Base-by-base conservation (phyloP, 345 rosid genomes). In the Brassica carinata region DNA sequence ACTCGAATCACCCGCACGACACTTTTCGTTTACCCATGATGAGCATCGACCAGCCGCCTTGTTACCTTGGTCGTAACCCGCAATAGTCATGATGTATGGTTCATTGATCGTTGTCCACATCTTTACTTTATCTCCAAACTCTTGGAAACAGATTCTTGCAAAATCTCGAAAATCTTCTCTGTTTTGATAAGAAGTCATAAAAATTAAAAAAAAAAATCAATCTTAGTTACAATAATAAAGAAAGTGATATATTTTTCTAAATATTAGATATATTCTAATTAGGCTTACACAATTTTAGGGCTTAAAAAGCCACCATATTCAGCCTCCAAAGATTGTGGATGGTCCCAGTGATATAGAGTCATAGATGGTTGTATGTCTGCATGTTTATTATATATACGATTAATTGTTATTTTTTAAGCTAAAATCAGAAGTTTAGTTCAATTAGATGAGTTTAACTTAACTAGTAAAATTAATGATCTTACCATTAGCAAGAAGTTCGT, bases 271-370 rank as follows among this genome's bases (percentile, higher is more conserved):
- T 45, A 23, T 43, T 7, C 64, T 34, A 19, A 9, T 31, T 77
- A 31, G 27, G 34, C 88, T 85, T 86, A 89, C 92, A 84, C 84
- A 8, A 89, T 78, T 4, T 58, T 61, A 36, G 85, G 74, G 51
- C 85, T 87, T 59, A 86, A 72, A 58, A 87, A 86, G 33, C 92
- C 92, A 31, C 82, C 86, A 67, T 84, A 86, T 3, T 87, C 88
- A 2, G 87, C 89, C 72, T 86, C 88, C 71, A 89, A 40, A 59
- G 85, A 58, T 62, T 80, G 89, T 65, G 89, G 92, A 33, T 83
- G 85, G 63, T 89, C 90, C 89, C 88, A 87, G 2, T 89, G 92
- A 38, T 84, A 89, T 11, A 87, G 77, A 1, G 91, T 87, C 62
- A 84, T 74, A 15, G 87, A 84, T 62, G 88, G 89, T 48, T 87